These are phyloP conservation scores for Ogataea pilisensis DNA, from an alignment of 805 yeast species.

Conservation along the genomic window DNA sequence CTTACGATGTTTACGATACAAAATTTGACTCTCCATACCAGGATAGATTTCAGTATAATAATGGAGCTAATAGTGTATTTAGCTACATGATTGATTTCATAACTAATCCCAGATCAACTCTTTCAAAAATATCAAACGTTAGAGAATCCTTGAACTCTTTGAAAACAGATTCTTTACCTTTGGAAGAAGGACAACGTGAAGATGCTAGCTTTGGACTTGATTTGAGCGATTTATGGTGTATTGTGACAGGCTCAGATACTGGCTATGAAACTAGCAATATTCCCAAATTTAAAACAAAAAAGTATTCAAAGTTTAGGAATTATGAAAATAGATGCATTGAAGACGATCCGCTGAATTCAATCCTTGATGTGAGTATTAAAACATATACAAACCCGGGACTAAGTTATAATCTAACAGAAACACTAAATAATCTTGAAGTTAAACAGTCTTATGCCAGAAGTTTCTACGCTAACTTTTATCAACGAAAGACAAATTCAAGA, in stretches of 20 bases:
- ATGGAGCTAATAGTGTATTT: not conserved
- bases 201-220: not conserved
- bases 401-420: too few relatives aligned
- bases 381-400: too few relatives aligned
- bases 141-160: not conserved
- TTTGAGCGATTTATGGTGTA: not conserved
- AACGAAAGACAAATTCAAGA: constrained; percentile 14
- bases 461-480: constrained; percentile 8
- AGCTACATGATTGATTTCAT: not conserved
- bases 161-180: not conserved
- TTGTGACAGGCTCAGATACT: not conserved
- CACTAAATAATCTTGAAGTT: not conserved
- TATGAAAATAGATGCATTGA: too few relatives aligned
- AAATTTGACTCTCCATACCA: constrained; percentile 7
- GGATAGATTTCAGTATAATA: not conserved
- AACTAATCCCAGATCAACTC: not conserved
- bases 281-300: not conserved
- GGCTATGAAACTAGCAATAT: not conserved
- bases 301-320: not conserved
- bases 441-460: not conserved
- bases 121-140: not conserved
- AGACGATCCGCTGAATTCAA: too few relatives aligned
- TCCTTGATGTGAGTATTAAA: too few relatives aligned
- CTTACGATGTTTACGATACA: constrained; percentile 3
- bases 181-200: not conserved